These are phyloP conservation scores for Sporothrix schenckii DNA, from an alignment of 2,329 filamentous ascomycete genomes.

Conservation along the genomic window DNA sequence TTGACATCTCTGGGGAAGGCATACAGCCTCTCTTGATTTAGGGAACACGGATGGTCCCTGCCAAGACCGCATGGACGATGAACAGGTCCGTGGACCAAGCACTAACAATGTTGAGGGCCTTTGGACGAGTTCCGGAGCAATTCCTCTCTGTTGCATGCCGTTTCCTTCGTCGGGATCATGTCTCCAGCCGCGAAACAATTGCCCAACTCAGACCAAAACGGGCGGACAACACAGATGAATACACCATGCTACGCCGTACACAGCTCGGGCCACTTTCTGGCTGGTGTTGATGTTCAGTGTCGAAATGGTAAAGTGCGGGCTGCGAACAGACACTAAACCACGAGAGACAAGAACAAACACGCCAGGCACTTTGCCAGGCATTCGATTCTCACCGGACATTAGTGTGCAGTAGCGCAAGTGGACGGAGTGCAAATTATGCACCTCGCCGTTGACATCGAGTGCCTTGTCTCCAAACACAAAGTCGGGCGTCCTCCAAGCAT, in stretches of 20 bases:
- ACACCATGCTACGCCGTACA: background rate
- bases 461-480: no score
- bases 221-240: background rate
- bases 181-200: constrained; percentile 3
- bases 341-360: no score
- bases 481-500: no score
- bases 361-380: no score
- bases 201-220: constrained; percentile 19
- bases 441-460: no score
- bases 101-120: background rate
- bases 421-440: no score
- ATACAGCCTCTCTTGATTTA: background rate
- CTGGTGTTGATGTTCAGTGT: background rate
- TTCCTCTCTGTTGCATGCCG: background rate
- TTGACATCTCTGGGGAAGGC: background rate
- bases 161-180: constrained; percentile 5
- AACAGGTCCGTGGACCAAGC: background rate
- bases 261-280: constrained; percentile 15
- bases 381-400: no score
- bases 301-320: no score
- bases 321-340: no score
- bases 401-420: no score
- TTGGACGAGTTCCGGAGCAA: no score
- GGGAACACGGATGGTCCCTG: background rate
- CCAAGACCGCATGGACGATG: background rate